A percentile compares a stretch with the other conserved stretches of the same genome.
phyloP scores from a whole-genome alignment of 306 rosid genomes.

The Neltuma alba region DNA sequence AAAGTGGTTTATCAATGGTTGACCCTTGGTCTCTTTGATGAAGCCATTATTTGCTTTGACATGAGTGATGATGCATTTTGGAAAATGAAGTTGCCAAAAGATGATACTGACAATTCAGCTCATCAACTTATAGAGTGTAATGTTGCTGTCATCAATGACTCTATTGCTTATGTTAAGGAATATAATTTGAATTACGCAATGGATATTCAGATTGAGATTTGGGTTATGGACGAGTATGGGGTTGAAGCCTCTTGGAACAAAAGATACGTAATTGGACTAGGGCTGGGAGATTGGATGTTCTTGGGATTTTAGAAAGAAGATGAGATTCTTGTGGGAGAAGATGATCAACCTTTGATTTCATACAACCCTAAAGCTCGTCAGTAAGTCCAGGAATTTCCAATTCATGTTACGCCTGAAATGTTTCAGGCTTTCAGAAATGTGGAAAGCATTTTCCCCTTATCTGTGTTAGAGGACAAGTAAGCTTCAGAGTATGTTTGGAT shows the following conservation, averaged over 20 bases:
- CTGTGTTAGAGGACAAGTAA: background rate
- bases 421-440: slow-evolving; percentile 7
- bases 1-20: slow-evolving; percentile 28
- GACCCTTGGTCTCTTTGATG: background rate
- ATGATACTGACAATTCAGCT: background rate
- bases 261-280: background rate
- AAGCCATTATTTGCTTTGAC: slow-evolving; percentile 10
- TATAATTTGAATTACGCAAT: too few species aligned
- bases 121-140: background rate
- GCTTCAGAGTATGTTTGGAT: background rate
- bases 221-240: background rate
- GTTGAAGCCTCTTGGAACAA: background rate
- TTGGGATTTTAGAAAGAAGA: background rate
- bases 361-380: background rate
- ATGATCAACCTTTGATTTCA: background rate
- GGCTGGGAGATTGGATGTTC: background rate
- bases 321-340: background rate
- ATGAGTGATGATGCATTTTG: slow-evolving; percentile 7
- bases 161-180: background rate
- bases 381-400: background rate
- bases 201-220: background rate
- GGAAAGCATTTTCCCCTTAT: slow-evolving; percentile 12
- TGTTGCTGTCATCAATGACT: background rate
- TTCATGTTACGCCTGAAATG: background rate
- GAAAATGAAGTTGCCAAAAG: background rate